Conservation (phyloP, 1,284 basidiomycete genomes). For the Dichomitus squalens region DNA sequence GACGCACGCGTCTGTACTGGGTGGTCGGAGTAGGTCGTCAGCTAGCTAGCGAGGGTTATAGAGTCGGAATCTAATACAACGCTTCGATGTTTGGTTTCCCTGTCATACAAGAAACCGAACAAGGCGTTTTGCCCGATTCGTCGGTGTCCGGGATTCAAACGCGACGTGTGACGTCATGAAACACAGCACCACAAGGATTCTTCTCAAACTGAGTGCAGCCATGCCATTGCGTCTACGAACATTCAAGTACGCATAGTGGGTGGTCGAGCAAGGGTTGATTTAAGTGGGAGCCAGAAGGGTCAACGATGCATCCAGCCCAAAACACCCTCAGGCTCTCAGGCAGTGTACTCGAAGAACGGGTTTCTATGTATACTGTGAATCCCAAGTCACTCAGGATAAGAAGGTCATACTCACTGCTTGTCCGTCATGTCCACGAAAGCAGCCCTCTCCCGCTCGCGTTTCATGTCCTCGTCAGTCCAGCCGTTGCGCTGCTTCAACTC, state of each 20-base stretch:
- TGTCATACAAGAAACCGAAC: neutral
- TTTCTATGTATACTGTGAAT: constrained; percentile 25
- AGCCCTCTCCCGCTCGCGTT: constrained; percentile 55
- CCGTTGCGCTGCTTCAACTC: constrained; percentile 48
- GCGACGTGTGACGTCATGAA: constrained; percentile 15
- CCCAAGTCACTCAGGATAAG: too few relatives aligned
- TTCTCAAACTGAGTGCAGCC: too few relatives aligned
- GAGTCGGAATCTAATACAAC: neutral
- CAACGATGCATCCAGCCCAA: neutral
- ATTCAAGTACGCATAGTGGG: too few relatives aligned
- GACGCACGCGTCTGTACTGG: too few relatives aligned
- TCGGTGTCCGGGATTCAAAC: neutral
- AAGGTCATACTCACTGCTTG: constrained; percentile 28
- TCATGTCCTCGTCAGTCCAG: constrained; percentile 60
- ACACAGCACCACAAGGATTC: too few relatives aligned
- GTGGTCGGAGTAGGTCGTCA: too few relatives aligned
- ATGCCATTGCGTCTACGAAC: too few relatives aligned
- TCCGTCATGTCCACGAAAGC: constrained; percentile 70
- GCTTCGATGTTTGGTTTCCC: neutral
- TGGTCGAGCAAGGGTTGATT: too few relatives aligned
- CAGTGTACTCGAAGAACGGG: constrained; percentile 51
- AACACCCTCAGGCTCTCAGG: constrained; percentile 26
- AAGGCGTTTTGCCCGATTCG: constrained; percentile 1
- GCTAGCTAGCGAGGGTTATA: too few relatives aligned
- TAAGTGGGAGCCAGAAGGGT: neutral